A percentile compares a stretch with the other conserved stretches of the same genome.
Conservation (phyloP, 2,329 filamentous ascomycete species). For the Mycocentrospora acerina region DNA sequence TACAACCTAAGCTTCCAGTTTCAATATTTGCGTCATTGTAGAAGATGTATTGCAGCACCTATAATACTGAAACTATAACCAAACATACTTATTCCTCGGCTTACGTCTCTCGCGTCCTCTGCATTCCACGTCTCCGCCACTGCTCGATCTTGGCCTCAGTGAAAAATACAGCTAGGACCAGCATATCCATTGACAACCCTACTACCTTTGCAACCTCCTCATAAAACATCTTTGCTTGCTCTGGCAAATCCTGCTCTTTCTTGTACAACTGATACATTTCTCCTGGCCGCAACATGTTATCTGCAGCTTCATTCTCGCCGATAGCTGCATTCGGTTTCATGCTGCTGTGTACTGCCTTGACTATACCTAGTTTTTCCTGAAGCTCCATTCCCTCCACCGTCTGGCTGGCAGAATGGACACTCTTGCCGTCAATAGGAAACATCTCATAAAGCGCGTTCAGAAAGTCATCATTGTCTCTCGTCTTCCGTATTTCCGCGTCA, state of each 20-base stretch:
- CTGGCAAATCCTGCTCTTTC: slow-evolving; percentile 50
- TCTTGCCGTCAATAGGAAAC: slow-evolving; percentile 40
- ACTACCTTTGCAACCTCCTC: slow-evolving; percentile 52
- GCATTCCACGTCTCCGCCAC: slow-evolving; percentile 20
- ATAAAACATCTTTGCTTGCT: slow-evolving; percentile 51
- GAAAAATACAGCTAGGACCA: slow-evolving; percentile 53
- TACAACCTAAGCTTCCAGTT: too few relatives aligned
- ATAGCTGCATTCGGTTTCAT: slow-evolving; percentile 45
- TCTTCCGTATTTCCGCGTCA: slow-evolving; percentile 42
- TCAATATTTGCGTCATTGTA: too few relatives aligned
- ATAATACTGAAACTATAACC: too few relatives aligned
- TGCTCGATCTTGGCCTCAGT: slow-evolving; percentile 46
- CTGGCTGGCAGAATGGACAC: neutral
- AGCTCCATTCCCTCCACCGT: slow-evolving; percentile 26
- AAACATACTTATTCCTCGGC: neutral
- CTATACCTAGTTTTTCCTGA: slow-evolving; percentile 33
- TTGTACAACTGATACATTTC: slow-evolving; percentile 54
- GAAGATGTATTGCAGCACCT: too few relatives aligned
- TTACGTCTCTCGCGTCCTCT: neutral
- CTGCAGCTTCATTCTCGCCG: slow-evolving; percentile 32
- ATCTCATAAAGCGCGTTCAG: slow-evolving; percentile 43
- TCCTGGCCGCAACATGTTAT: slow-evolving; percentile 46
- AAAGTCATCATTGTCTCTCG: slow-evolving; percentile 43
- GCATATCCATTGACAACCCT: slow-evolving; percentile 52
- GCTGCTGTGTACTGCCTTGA: slow-evolving; percentile 47